These are phyloP conservation scores for Carex parvula DNA, from an alignment of 176 grass and related monocot genomes.

Conservation along the genomic window DNA sequence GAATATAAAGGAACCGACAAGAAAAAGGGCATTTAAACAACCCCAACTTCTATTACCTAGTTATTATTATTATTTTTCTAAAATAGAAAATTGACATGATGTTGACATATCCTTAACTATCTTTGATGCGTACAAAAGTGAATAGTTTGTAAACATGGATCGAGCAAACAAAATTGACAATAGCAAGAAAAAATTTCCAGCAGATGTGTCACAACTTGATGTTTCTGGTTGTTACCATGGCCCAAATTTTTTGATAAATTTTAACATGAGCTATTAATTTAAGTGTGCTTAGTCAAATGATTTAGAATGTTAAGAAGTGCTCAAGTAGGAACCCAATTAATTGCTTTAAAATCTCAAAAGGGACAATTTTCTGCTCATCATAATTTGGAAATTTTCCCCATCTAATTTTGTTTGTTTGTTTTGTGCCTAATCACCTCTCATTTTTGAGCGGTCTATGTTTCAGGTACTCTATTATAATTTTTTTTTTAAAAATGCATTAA, in stretches of 20 bases:
- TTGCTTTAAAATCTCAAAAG: background rate
- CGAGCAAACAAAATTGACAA: too few relatives aligned
- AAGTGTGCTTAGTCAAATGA: background rate
- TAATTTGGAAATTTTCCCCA: background rate
- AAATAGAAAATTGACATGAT: conserved; percentile 4
- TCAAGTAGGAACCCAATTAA: background rate
- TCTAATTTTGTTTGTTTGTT: background rate
- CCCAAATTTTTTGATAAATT: background rate
- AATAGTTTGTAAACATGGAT: too few relatives aligned
- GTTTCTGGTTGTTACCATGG: too few relatives aligned
- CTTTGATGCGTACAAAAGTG: background rate
- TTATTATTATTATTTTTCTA: too few relatives aligned
- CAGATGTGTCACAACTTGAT: too few relatives aligned
- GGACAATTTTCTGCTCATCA: background rate
- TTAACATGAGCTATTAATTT: background rate
- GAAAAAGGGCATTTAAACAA: too few relatives aligned
- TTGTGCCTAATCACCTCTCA: background rate
- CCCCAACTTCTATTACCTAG: too few relatives aligned
- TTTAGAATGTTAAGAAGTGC: background rate
- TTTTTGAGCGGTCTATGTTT: background rate
- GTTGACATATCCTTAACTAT: background rate
- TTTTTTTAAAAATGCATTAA: background rate
- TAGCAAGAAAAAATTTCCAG: too few relatives aligned
- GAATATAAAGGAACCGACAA: background rate
- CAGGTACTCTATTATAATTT: background rate